These are phyloP conservation scores for Agaricales sp. DNA, from an alignment of 1,284 basidiomycete species.

Conservation along the genomic window DNA sequence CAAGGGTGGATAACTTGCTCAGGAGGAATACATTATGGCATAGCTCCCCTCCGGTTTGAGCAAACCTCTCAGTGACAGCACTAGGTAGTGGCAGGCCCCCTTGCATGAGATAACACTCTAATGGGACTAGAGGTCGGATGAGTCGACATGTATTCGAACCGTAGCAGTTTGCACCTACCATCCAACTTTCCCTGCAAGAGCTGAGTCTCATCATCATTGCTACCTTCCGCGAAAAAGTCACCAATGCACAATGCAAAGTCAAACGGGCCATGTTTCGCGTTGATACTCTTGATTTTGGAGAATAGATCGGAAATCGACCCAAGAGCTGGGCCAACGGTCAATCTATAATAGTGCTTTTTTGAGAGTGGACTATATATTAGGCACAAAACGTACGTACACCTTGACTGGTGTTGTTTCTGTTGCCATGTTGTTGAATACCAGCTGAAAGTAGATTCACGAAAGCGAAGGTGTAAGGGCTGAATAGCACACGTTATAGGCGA, in stretches of 20 bases:
- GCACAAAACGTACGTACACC: not conserved
- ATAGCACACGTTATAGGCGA: no score
- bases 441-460: no score
- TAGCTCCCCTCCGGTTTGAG: constrained; percentile 67
- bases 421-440: no score
- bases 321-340: constrained; percentile 74
- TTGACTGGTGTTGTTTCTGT: not conserved
- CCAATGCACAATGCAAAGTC: constrained; percentile 81
- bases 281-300: constrained; percentile 76
- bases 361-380: no score
- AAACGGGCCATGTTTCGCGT: constrained; percentile 93
- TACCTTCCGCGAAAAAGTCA: constrained; percentile 68
- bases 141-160: constrained; percentile 7
- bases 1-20: constrained; percentile 39
- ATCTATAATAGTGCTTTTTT: not conserved
- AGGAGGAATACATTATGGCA: constrained; percentile 77
- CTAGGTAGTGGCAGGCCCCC: constrained; percentile 69
- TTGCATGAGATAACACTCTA: constrained; percentile 90
- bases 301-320: constrained; percentile 71
- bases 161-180: constrained; percentile 28
- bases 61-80: constrained; percentile 62
- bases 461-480: no score
- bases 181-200: constrained; percentile 58
- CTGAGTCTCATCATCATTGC: constrained; percentile 36
- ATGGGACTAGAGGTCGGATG: constrained; percentile 44